Base-by-base conservation (phyloP, 2,329 filamentous ascomycete species). In the Cordyceps militaris region DNA sequence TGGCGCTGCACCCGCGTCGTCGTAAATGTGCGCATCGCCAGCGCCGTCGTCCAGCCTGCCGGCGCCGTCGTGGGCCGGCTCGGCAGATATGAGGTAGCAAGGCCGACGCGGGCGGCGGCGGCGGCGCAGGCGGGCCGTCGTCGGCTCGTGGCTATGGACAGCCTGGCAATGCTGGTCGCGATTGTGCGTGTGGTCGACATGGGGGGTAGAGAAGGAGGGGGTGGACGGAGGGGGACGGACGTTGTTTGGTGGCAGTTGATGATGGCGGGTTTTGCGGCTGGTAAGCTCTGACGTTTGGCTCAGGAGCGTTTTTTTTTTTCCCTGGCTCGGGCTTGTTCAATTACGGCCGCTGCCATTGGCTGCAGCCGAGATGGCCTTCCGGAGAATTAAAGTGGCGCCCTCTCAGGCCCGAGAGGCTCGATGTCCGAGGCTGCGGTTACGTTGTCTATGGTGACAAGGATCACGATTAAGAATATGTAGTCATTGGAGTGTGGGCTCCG, bases 1-100 rank as follows among this genome's bases (percentile, higher is more conserved):
- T 99, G 94, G 51, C 71, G 75, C 56, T 75, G 72, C 58, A 76
- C 67, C 11, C 81, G 68, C 4, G 86, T 86, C 11, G 80, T 82
- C 43, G 87, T 88, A 70, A 97, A 94, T 56, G 70, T 71, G 67
- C 86, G 61, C 28, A 46, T 50, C 26, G 55, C 44, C 34, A 36
- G 49, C 46, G 46, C 38, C 1, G 28, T 36, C 28, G 24, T 28
- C 26, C 57, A 36, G 53, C 13, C 53, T 40, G 52, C 28, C 26
- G 19, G 38, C 34, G 42, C 47, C 26, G 40, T 38, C 42, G 48
- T 43, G 28, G 34, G 48, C 55, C 46, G 40, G 55, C 21, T 42
- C 34, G 24, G 21, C 38, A 40, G 46, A 26, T 38, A 42, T 32
- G 59, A 48, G 28, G 58, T 30, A 47, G 3, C 14, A 30, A 1